Percentiles rank a stretch among this genome's conserved stretches.
Conservation (phyloP, 2,329 filamentous ascomycete genomes). For the Atkinsonella hypoxylon region DNA sequence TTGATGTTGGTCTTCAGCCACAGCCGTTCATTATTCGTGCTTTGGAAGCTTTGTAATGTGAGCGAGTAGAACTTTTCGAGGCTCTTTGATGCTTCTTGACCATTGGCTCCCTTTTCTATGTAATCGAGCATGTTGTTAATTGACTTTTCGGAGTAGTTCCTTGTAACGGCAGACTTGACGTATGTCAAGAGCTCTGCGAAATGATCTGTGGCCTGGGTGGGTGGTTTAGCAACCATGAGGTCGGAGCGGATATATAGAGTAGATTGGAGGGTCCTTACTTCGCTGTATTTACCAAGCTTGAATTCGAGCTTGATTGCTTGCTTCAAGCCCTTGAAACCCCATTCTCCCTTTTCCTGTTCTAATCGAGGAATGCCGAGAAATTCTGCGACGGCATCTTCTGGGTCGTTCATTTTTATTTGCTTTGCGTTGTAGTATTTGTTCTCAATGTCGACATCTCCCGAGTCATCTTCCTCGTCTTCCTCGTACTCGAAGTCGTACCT, state of each 20-base stretch:
- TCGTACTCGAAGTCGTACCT: conserved; percentile 97
- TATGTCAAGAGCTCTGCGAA: conserved; percentile 94
- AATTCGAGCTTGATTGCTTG: conserved; percentile 97
- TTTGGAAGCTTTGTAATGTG: conserved; percentile 90
- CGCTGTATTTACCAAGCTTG: conserved; percentile 74
- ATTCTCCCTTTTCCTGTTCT: conserved; percentile 88
- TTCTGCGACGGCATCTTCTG: conserved; percentile 79
- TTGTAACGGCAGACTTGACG: conserved; percentile 89
- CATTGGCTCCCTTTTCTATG: conserved; percentile 79
- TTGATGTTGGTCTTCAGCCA: conserved; percentile 99
- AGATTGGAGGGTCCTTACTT: conserved; percentile 37
- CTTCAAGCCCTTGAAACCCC: conserved; percentile 97
- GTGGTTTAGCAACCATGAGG: conserved; percentile 12
- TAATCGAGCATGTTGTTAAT: conserved; percentile 99
- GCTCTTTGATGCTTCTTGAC: conserved; percentile 56
- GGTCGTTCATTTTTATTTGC: conserved; percentile 79
- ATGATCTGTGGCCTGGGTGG: conserved; percentile 67
- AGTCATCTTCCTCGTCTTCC: conserved; percentile 78
- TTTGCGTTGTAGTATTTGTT: conserved; percentile 99
- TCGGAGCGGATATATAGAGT: too few relatives aligned
- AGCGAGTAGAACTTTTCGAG: conserved; percentile 95
- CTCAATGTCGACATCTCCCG: conserved; percentile 85
- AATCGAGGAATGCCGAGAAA: conserved; percentile 79
- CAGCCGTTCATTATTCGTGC: conserved; percentile 90
- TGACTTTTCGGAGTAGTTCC: conserved; percentile 97